phyloP scores from a whole-genome alignment of 208 protist species.

The Leishmania tropica region DNA sequence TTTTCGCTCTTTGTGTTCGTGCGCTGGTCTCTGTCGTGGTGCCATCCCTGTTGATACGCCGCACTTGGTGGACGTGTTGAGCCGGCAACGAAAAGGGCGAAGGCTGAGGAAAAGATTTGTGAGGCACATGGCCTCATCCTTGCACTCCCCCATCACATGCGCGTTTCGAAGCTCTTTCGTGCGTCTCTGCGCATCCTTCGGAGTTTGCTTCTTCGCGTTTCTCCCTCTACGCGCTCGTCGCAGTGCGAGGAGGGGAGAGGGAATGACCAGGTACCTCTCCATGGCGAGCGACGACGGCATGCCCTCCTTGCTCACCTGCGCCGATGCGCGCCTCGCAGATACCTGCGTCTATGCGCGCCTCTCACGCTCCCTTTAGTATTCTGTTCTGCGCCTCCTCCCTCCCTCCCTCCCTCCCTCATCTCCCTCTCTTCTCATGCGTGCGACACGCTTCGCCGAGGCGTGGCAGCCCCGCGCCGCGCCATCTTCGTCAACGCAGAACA shows the following conservation, averaged over 20 bases:
- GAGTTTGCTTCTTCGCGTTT: not conserved
- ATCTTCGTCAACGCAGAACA: not conserved
- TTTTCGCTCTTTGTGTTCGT: not conserved
- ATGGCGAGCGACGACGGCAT: not conserved
- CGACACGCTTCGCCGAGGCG: not conserved
- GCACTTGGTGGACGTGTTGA: not conserved
- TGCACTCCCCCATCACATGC: not conserved
- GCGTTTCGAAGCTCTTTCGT: not conserved
- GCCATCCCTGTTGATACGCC: not conserved
- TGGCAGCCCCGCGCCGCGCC: not conserved
- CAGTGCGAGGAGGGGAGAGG: not conserved
- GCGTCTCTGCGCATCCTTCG: not conserved
- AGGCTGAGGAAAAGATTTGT: not conserved
- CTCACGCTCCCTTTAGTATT: not conserved
- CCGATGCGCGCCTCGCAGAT: not conserved
- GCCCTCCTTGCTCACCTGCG: not conserved
- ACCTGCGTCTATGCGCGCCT: not conserved
- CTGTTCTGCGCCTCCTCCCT: not conserved
- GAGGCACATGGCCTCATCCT: not conserved
- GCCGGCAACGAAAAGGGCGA: not conserved
- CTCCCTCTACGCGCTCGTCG: not conserved
- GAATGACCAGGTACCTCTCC: not conserved
- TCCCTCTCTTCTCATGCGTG: not conserved
- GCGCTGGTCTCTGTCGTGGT: not conserved
- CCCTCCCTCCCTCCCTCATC: not conserved